Evolutionary conservation across 2,329 filamentous ascomycete genomes (phyloP).

Genomic region (Helicocarpus griseus): DNA sequence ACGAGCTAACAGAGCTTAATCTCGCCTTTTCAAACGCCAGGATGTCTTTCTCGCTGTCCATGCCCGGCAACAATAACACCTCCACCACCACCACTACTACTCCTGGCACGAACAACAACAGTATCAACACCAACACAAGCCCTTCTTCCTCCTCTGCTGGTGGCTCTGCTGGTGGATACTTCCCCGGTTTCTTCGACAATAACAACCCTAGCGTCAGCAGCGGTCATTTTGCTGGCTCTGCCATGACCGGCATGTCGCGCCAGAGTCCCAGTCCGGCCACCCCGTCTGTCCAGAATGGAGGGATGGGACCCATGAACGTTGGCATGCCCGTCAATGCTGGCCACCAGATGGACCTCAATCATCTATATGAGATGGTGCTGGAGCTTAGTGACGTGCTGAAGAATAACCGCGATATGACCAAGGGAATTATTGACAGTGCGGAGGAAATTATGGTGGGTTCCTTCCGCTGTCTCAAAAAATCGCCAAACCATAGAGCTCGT

Average conservation of each 20-base stretch:
- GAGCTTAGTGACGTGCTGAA: constrained; percentile 41
- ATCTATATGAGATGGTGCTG: constrained; percentile 41
- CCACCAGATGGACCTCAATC: constrained; percentile 43
- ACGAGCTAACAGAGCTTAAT: constrained; percentile 26
- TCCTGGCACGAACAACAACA: neutral
- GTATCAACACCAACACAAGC: constrained; percentile 1
- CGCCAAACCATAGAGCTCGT: constrained; percentile 5
- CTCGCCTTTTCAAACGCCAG: constrained; percentile 21
- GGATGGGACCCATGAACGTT: constrained; percentile 23
- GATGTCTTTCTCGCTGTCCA: too few species aligned
- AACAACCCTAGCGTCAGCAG: constrained; percentile 23
- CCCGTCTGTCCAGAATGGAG: constrained; percentile 6
- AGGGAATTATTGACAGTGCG: constrained; percentile 39
- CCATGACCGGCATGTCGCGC: constrained; percentile 19
- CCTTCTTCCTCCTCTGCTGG: neutral
- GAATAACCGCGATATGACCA: constrained; percentile 41
- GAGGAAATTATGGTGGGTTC: constrained; percentile 39
- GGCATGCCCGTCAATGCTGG: constrained; percentile 38
- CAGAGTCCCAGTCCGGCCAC: constrained; percentile 22
- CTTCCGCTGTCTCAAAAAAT: neutral
- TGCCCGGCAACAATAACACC: constrained; percentile 4
- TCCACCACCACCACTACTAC: constrained; percentile 1
- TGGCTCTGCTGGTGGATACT: constrained; percentile 16
- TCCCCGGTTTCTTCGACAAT: constrained; percentile 22
- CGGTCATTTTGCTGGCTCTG: neutral